Conservation (phyloP, 179 eudicot genomes). For the Spinacia oleracea region DNA sequence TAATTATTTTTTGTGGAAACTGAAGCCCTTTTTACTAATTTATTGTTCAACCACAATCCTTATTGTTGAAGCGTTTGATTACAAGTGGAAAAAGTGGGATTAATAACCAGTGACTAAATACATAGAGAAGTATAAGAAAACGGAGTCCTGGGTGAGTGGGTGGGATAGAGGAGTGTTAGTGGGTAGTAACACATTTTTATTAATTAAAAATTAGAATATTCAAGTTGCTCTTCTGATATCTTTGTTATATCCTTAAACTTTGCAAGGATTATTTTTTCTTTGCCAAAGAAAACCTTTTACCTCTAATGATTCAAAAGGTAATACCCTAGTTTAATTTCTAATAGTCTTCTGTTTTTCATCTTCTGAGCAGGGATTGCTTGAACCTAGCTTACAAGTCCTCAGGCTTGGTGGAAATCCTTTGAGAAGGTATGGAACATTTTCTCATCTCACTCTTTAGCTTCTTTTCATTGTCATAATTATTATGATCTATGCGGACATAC, state of each 20-base stretch:
- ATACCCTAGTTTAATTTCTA: background rate
- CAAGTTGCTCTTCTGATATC: background rate
- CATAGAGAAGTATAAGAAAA: background rate
- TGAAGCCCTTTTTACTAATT: background rate
- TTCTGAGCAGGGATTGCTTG: constrained; percentile 83
- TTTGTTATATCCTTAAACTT: background rate
- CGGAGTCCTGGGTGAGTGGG: background rate
- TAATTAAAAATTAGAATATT: background rate
- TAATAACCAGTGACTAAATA: background rate
- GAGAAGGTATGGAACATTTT: constrained; percentile 59
- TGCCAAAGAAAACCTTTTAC: background rate
- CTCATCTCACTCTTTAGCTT: background rate
- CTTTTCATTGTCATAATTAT: background rate
- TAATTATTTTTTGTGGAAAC: background rate
- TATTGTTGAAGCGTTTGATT: background rate
- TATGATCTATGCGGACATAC: background rate
- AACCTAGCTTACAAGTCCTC: constrained; percentile 80
- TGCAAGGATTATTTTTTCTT: background rate
- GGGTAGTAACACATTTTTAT: background rate
- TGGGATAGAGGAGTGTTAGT: background rate
- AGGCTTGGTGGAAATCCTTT: constrained; percentile 91
- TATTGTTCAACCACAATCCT: background rate
- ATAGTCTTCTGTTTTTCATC: constrained; percentile 8
- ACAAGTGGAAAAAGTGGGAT: background rate
- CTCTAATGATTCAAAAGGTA: background rate